These are phyloP conservation scores for Candida ortonii DNA, from an alignment of 805 yeast genomes.

Conservation along the genomic window DNA sequence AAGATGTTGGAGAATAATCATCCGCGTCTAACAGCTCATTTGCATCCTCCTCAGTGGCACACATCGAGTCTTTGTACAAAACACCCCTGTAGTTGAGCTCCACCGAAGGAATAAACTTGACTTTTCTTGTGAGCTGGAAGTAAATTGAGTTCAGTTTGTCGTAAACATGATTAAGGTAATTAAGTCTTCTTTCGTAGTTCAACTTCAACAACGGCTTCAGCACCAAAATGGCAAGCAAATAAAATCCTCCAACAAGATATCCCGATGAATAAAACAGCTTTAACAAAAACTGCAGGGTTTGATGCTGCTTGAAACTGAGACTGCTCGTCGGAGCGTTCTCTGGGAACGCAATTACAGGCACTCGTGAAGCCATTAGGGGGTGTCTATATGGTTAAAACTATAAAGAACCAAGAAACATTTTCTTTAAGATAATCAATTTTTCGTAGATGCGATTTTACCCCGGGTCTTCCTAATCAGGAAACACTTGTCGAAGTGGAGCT, in stretches of 20 bases:
- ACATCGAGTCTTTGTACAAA: constrained; percentile 35
- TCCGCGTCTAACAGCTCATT: too few relatives aligned
- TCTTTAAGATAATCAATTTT: background rate
- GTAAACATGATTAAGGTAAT: constrained; percentile 31
- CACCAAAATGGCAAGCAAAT: constrained; percentile 31
- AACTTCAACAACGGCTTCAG: constrained; percentile 40
- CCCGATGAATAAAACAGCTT: constrained; percentile 37
- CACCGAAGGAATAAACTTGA: constrained; percentile 39
- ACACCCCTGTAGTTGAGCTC: constrained; percentile 40
- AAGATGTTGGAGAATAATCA: too few relatives aligned
- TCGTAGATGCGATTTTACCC: background rate
- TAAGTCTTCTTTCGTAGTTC: constrained; percentile 39
- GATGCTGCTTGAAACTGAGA: constrained; percentile 18
- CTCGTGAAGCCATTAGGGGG: constrained; percentile 10
- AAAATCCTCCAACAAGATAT: constrained; percentile 29
- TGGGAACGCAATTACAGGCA: constrained; percentile 34
- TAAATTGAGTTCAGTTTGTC: constrained; percentile 29
- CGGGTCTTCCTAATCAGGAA: background rate
- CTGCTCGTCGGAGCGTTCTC: constrained; percentile 23
- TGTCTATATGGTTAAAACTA: background rate
- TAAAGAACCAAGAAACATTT: too few relatives aligned
- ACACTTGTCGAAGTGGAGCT: too few relatives aligned
- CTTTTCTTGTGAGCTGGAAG: constrained; percentile 24
- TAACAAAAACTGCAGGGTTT: constrained; percentile 29
- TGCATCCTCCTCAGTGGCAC: constrained; percentile 22